These are phyloP conservation scores for Breynia disticha DNA, from an alignment of 441 rosid species.

Conservation along the genomic window DNA sequence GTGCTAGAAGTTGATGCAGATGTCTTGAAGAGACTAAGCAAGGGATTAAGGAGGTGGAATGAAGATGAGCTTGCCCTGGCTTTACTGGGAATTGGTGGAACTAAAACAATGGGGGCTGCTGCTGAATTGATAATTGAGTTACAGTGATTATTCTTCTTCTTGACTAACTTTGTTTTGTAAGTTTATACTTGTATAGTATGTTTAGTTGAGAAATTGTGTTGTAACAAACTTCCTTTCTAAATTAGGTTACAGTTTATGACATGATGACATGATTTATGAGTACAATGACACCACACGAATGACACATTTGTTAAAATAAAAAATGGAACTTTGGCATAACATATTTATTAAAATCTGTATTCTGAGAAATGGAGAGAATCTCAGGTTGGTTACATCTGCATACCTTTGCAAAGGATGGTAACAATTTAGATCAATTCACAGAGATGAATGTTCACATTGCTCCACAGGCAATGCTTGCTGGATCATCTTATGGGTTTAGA, in stretches of 20 bases:
- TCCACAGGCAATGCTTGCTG: constrained; percentile 6
- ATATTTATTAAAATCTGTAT: constrained; percentile 21
- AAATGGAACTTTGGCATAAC: constrained; percentile 12
- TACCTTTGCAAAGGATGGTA: constrained; percentile 20
- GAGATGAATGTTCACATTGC: constrained; percentile 12
- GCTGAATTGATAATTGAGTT: constrained; percentile 62
- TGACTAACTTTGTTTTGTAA: not conserved
- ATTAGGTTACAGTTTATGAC: too few species aligned
- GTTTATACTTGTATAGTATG: constrained; percentile 7
- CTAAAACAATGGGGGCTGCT: constrained; percentile 58
- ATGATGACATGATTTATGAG: too few species aligned
- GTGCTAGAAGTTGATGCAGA: constrained; percentile 68
- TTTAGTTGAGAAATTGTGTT: constrained; percentile 2
- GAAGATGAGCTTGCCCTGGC: constrained; percentile 85
- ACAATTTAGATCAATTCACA: constrained; percentile 4
- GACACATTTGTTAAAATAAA: too few species aligned
- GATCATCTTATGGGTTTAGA: constrained; percentile 11
- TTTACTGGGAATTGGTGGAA: constrained; percentile 66
- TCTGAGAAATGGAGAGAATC: constrained; percentile 20
- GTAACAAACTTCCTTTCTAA: constrained; percentile 6
- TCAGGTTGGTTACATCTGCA: constrained; percentile 12
- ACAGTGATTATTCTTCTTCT: constrained; percentile 11
- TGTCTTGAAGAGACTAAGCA: constrained; percentile 73
- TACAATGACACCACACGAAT: too few species aligned
- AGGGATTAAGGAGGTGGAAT: constrained; percentile 72